phyloP scores from a whole-genome alignment of 495 filamentous ascomycete genomes.

The Penicillium ucsense region DNA sequence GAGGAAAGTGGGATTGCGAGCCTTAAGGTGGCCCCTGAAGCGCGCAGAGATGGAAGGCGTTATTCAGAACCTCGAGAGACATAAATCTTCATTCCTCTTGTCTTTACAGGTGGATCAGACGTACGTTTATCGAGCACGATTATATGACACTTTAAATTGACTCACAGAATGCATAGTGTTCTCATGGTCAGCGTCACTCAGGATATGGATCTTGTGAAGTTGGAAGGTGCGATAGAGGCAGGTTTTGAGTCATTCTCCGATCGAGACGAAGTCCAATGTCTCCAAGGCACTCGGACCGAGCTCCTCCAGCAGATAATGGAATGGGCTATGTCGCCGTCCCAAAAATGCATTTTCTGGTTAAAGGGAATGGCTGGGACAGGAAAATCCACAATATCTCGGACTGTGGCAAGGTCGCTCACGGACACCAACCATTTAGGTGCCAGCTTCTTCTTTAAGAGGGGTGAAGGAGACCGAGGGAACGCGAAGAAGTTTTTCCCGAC shows the following conservation, averaged over 20 bases:
- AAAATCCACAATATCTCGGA: slow-evolving; percentile 30
- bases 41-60: slow-evolving; percentile 15
- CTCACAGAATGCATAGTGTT: slow-evolving; percentile 7
- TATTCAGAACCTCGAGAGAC: slow-evolving; percentile 17
- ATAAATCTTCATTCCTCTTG: slow-evolving; percentile 21
- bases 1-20: slow-evolving; percentile 18
- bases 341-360: slow-evolving; percentile 28
- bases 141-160: slow-evolving; percentile 8
- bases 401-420: slow-evolving; percentile 9
- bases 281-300: background rate
- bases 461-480: slow-evolving; percentile 29
- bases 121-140: slow-evolving; percentile 11
- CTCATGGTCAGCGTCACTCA: background rate
- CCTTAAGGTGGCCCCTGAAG: slow-evolving; percentile 24
- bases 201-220: too few relatives aligned
- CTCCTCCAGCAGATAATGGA: background rate
- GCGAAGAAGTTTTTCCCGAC: slow-evolving; percentile 33
- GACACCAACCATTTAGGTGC: slow-evolving; percentile 10
- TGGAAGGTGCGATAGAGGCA: too few relatives aligned
- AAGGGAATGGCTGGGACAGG: slow-evolving; percentile 27
- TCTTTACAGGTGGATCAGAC: slow-evolving; percentile 21
- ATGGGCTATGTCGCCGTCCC: background rate
- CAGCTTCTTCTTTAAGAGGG: slow-evolving; percentile 44
- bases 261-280: background rate
- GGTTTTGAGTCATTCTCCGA: background rate